A percentile compares a stretch with the other conserved stretches of the same genome.
These are phyloP conservation scores for Komagataella ulmi DNA, from an alignment of 805 yeast genomes.

Conservation along the genomic window DNA sequence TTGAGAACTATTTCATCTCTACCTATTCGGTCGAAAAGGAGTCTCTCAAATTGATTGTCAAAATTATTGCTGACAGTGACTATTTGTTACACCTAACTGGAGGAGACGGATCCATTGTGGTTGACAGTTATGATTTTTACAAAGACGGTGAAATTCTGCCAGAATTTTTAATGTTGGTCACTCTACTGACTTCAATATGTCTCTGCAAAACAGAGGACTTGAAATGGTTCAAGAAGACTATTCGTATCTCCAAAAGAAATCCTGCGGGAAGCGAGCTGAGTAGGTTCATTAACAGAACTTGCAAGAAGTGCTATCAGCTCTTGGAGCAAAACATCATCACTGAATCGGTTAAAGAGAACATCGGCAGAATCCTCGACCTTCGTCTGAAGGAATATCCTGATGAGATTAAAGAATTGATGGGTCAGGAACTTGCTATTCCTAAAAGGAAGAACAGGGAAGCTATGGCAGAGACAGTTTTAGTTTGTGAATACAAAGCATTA, in stretches of 20 bases:
- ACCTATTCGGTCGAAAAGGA: conserved; percentile 12
- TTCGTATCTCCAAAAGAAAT: conserved; percentile 8
- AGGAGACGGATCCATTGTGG: conserved; percentile 24
- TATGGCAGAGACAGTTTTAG: conserved; percentile 43
- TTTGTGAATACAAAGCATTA: conserved; percentile 42
- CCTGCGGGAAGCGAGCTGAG: conserved; percentile 13
- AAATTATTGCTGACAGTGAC: conserved; percentile 20
- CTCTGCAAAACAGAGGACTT: conserved; percentile 16
- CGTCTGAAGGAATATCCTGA: conserved; percentile 37
- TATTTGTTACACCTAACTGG: conserved; percentile 17
- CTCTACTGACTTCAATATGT: conserved; percentile 29
- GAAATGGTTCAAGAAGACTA: conserved; percentile 16
- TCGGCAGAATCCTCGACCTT: conserved; percentile 17
- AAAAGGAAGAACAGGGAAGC: conserved; percentile 12
- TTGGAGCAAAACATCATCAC: conserved; percentile 40
- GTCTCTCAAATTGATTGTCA: conserved; percentile 22
- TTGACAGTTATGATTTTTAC: conserved; percentile 54
- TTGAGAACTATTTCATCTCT: conserved; percentile 23
- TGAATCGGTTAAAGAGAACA: conserved; percentile 13
- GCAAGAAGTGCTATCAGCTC: conserved; percentile 49
- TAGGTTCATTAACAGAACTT: conserved; percentile 29
- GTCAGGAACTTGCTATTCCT: conserved; percentile 7
- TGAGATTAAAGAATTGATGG: conserved; percentile 4
- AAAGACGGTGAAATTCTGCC: conserved; percentile 40
- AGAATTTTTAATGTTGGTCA: conserved; percentile 43